Percentiles rank a stretch among this genome's conserved stretches.
Conservation (phyloP, 768 basidiomycete genomes). For the Omphalotus guepiniiformis region DNA sequence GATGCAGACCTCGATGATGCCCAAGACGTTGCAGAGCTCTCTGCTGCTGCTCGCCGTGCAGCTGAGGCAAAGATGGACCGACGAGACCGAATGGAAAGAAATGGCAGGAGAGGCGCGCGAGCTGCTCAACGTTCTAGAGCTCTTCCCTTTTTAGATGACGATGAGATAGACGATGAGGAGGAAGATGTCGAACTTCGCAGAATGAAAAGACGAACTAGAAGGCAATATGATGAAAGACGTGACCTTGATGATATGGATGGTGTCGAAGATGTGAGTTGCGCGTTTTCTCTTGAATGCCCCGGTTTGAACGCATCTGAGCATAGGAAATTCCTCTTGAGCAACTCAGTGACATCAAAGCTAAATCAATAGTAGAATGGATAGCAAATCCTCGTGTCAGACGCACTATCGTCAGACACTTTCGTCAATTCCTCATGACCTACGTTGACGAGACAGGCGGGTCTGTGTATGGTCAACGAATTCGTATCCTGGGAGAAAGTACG, state of each 20-base stretch:
- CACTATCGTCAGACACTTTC: constrained; percentile 89
- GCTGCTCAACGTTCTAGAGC: constrained; percentile 77
- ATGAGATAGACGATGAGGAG: constrained; percentile 74
- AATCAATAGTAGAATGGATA: constrained; percentile 98
- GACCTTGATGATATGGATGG: constrained; percentile 91
- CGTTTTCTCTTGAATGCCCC: neutral
- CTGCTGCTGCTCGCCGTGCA: constrained; percentile 66
- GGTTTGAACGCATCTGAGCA: constrained; percentile 13
- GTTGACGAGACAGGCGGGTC: constrained; percentile 89
- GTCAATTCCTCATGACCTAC: constrained; percentile 93
- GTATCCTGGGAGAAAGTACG: constrained; percentile 88
- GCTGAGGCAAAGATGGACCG: constrained; percentile 87
- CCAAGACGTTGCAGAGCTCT: constrained; percentile 61
- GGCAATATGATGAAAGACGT: constrained; percentile 90
- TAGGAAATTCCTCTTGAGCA: constrained; percentile 95
- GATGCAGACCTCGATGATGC: constrained; percentile 85
- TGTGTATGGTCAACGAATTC: constrained; percentile 93
- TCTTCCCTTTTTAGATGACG: constrained; percentile 83
- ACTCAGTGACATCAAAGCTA: constrained; percentile 95
- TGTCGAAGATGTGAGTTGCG: constrained; percentile 67
- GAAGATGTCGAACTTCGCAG: constrained; percentile 58
- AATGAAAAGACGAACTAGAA: constrained; percentile 78
- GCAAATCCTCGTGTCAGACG: constrained; percentile 86
- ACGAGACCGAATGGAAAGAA: constrained; percentile 73
- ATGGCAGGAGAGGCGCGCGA: constrained; percentile 64